Conservation (phyloP, 2,329 filamentous ascomycete genomes). For the Fusarium austroafricanum region DNA sequence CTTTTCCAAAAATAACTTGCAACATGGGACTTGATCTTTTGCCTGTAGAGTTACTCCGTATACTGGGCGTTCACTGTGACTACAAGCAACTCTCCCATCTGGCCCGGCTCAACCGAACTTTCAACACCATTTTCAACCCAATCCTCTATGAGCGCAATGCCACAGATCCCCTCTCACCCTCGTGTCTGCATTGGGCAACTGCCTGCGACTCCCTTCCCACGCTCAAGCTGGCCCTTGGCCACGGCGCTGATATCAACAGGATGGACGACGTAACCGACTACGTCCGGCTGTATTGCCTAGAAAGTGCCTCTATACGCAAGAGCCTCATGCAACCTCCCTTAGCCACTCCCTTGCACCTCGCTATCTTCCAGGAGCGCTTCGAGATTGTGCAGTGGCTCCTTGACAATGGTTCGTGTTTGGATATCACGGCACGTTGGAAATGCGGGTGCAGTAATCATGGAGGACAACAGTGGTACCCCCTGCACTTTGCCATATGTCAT, state of each 20-base stretch:
- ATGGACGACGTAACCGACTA: background rate
- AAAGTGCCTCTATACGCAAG: too few species aligned
- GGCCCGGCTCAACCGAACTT: background rate
- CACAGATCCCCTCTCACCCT: accelerated
- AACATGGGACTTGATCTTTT: background rate
- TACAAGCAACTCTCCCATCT: background rate
- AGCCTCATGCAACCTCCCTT: background rate
- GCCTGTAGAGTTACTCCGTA: background rate
- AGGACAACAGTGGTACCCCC: background rate
- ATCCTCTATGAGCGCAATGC: conserved; percentile 1
- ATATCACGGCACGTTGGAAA: background rate
- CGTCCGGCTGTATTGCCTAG: too few species aligned
- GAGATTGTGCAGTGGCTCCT: background rate
- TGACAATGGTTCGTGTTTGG: background rate
- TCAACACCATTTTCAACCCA: background rate
- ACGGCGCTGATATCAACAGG: background rate
- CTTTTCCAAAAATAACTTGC: accelerated
- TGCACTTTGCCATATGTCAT: background rate
- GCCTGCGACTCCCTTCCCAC: background rate
- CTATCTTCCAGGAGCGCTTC: background rate
- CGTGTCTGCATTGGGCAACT: background rate
- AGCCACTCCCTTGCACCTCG: background rate
- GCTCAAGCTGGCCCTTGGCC: background rate
- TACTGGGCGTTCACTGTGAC: background rate
- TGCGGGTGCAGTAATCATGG: background rate